These are phyloP conservation scores for Asterionellopsis glacialis DNA, from an alignment of 108 stramenopile genomes.

Conservation along the genomic window DNA sequence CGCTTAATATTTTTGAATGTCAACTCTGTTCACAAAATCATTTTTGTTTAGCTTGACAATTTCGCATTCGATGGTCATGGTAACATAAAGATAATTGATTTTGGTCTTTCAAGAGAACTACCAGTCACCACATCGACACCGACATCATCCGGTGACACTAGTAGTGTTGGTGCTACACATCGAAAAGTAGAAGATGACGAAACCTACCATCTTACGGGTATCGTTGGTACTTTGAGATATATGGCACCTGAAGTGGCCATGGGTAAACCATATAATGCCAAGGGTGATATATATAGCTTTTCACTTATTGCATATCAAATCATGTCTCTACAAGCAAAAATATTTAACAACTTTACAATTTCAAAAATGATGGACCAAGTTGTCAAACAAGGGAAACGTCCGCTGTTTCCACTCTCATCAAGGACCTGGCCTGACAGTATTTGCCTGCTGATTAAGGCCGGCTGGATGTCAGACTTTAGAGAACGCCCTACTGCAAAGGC, in stretches of 20 bases:
- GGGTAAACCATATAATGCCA: slow-evolving; percentile 46
- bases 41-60: not conserved
- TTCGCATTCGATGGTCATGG: not conserved
- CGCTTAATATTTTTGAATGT: too few species aligned
- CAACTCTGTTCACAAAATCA: too few species aligned
- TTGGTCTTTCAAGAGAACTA: not conserved
- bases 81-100: not conserved
- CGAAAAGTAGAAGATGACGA: not conserved
- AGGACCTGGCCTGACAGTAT: slow-evolving; percentile 9
- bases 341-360: slow-evolving; percentile 16
- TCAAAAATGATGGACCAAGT: not conserved
- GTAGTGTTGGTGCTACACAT: too few species aligned
- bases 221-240: slow-evolving; percentile 51
- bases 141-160: too few species aligned
- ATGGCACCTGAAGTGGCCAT: slow-evolving; percentile 74
- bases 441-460: not conserved
- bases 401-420: not conserved
- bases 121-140: not conserved
- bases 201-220: slow-evolving; percentile 48
- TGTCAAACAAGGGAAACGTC: slow-evolving; percentile 10
- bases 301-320: slow-evolving; percentile 52
- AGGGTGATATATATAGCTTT: slow-evolving; percentile 62
- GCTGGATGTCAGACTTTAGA: slow-evolving; percentile 4
- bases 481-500: slow-evolving; percentile 10
- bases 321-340: slow-evolving; percentile 28